Evolutionary conservation across 139 green algal species (phyloP).

Genomic region (Zygnema circumcarinatum): DNA sequence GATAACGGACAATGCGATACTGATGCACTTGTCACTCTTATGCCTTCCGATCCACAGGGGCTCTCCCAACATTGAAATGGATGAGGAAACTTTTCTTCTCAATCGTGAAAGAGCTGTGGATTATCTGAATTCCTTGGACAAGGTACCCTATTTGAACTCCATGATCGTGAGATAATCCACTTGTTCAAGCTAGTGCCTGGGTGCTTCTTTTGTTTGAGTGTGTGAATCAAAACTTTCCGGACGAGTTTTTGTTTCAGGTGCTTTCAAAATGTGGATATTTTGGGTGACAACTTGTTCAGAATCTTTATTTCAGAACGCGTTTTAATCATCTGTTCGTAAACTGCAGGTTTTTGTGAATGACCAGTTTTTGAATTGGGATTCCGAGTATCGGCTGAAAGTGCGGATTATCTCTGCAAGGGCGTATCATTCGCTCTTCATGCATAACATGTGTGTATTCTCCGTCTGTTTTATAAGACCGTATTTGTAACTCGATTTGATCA

Average conservation of each 20-base stretch:
- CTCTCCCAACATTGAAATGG: conserved; percentile 76
- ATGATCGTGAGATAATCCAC: too few species aligned
- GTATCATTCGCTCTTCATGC: conserved; percentile 96
- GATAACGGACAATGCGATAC: not conserved
- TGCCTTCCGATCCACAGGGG: conserved; percentile 34
- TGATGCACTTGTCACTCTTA: conserved; percentile 9
- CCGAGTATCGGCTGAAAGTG: conserved; percentile 53
- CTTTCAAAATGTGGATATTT: too few species aligned
- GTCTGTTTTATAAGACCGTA: not conserved
- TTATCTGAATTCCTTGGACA: conserved; percentile 87
- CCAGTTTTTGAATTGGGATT: conserved; percentile 58
- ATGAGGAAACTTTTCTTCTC: conserved; percentile 78
- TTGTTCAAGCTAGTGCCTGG: too few species aligned
- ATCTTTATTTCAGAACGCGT: too few species aligned
- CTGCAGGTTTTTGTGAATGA: conserved; percentile 54
- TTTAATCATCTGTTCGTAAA: too few species aligned
- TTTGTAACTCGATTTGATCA: not conserved
- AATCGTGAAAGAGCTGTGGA: conserved; percentile 81
- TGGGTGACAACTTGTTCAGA: too few species aligned
- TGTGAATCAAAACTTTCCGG: too few species aligned
- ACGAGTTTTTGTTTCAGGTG: too few species aligned
- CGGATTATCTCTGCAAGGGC: conserved; percentile 77
- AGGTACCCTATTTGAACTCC: too few species aligned
- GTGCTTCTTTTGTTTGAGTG: too few species aligned
- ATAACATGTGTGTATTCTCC: conserved; percentile 91